These are phyloP conservation scores for Eucalyptus marginata DNA, from an alignment of 345 rosid species.

Conservation along the genomic window DNA sequence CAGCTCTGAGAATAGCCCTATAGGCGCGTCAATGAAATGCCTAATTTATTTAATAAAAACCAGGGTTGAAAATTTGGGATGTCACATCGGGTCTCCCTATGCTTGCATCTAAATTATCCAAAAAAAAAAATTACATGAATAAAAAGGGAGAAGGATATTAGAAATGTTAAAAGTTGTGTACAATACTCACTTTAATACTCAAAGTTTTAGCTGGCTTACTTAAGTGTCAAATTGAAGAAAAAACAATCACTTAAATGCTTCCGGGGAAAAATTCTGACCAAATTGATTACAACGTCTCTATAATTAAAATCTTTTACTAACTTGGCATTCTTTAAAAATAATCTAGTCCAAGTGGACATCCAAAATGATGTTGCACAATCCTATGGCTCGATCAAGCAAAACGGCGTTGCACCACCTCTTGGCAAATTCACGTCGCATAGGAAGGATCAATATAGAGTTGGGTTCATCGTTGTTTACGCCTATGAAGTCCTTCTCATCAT, in stretches of 20 bases:
- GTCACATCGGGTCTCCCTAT: fast-evolving
- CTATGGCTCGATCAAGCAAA: no score
- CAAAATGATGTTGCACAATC: no score
- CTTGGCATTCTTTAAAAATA: no score
- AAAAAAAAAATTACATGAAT: background rate
- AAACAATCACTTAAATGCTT: no score
- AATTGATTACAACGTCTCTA: fast-evolving
- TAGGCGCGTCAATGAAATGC: no score
- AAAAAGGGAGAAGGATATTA: background rate
- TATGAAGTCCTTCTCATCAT: background rate
- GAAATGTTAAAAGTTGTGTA: fast-evolving
- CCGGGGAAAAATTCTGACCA: fast-evolving
- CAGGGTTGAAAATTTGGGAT: no score
- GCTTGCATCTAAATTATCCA: background rate
- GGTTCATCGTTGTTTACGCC: background rate
- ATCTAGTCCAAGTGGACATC: background rate
- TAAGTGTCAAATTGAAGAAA: no score
- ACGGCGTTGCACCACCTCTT: no score
- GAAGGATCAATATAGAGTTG: background rate
- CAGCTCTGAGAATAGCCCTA: no score
- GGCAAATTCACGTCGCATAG: fast-evolving
- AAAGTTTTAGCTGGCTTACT: fast-evolving
- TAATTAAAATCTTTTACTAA: no score
- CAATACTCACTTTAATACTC: fast-evolving
- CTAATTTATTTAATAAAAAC: no score